Conservation (phyloP, 805 yeast species). For the Metschnikowia gelsemii region DNA sequence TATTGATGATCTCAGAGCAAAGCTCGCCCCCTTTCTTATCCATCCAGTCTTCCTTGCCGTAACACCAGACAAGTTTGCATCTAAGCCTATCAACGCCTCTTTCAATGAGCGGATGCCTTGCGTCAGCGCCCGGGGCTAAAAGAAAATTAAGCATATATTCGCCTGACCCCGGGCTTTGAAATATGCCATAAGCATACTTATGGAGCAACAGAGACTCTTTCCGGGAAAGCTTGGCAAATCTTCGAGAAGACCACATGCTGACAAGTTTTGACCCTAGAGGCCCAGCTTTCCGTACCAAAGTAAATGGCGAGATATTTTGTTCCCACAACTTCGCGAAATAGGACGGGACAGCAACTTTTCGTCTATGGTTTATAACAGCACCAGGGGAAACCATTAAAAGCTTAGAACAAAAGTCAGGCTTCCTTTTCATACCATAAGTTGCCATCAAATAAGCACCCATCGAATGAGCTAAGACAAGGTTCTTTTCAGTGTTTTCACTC, state of each 20-base stretch:
- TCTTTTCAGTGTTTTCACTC: conserved; percentile 32
- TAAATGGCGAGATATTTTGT: conserved; percentile 80
- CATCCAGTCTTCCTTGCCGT: conserved; percentile 77
- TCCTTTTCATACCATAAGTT: conserved; percentile 56
- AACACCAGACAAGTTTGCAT: conserved; percentile 75
- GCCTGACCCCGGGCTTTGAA: conserved; percentile 86
- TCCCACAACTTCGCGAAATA: conserved; percentile 88
- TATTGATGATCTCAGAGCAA: conserved; percentile 36
- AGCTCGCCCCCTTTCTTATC: conserved; percentile 48
- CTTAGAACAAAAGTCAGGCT: conserved; percentile 61
- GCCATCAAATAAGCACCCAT: conserved; percentile 86
- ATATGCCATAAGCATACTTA: conserved; percentile 76
- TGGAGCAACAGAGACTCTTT: conserved; percentile 59
- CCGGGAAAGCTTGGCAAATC: conserved; percentile 62
- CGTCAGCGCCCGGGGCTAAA: conserved; percentile 88
- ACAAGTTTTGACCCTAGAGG: conserved; percentile 82
- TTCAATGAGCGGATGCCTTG: conserved; percentile 66
- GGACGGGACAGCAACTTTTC: conserved; percentile 53
- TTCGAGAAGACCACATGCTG: conserved; percentile 83
- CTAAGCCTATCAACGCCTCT: conserved; percentile 50
- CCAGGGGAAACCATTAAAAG: conserved; percentile 88
- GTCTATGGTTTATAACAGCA: conserved; percentile 59
- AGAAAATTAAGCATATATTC: conserved; percentile 86
- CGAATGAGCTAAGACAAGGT: conserved; percentile 78
- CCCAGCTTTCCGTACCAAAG: conserved; percentile 72